These are phyloP conservation scores for Coemansia sp. DNA, from an alignment of 192 early-diverging fungal species.

Conservation along the genomic window DNA sequence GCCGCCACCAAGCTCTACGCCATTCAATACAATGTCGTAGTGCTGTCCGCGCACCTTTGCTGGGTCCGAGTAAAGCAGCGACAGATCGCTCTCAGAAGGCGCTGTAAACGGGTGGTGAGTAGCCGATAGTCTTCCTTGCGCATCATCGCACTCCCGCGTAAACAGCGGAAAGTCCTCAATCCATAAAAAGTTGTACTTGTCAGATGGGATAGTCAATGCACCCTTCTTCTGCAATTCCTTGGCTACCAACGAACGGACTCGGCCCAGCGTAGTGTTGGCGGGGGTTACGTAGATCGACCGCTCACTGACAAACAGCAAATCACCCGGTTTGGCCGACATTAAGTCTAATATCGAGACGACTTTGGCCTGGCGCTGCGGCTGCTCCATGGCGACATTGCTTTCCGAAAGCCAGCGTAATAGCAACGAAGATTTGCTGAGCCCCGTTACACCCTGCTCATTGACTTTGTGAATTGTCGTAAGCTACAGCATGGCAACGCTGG, in stretches of 20 bases:
- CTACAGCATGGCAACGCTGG: constrained; percentile 2
- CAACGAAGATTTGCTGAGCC: constrained; percentile 29
- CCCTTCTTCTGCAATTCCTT: constrained; percentile 55
- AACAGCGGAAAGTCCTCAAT: constrained; percentile 88
- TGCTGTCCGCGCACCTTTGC: constrained; percentile 71
- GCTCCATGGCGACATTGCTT: background rate
- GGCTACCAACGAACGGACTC: constrained; percentile 56
- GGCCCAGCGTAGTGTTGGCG: constrained; percentile 60
- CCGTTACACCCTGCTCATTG: constrained; percentile 13
- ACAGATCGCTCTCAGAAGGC: constrained; percentile 65
- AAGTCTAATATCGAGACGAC: background rate
- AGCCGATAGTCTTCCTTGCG: constrained; percentile 49
- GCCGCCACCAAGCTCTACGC: constrained; percentile 87
- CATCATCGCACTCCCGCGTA: constrained; percentile 61
- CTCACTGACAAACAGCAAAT: constrained; percentile 45
- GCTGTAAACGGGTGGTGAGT: constrained; percentile 96
- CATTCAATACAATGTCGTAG: constrained; percentile 89
- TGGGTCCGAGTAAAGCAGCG: constrained; percentile 60
- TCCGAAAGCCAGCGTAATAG: constrained; percentile 27
- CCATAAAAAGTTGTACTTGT: constrained; percentile 75
- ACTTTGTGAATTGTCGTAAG: constrained; percentile 47
- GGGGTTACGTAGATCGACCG: constrained; percentile 35
- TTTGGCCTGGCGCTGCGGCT: background rate
- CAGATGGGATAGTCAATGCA: constrained; percentile 43
- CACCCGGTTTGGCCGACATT: constrained; percentile 27